Percentiles rank a stretch among this genome's conserved stretches.
phyloP scores from a whole-genome alignment of 768 basidiomycete genomes.

The Amanita polypyramis region DNA sequence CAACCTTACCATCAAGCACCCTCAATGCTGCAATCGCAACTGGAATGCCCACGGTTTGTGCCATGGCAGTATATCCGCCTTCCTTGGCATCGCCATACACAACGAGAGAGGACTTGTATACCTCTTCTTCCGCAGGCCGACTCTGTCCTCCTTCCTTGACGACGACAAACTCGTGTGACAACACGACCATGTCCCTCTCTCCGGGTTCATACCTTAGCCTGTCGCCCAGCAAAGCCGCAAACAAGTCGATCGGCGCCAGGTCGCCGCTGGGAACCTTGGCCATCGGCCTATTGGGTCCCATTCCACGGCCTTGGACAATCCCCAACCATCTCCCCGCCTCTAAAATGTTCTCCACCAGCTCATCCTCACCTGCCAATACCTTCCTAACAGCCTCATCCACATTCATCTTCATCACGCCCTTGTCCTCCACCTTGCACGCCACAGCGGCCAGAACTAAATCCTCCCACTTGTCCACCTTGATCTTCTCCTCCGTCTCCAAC shows the following conservation, averaged over 20 bases:
- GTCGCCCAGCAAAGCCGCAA: conserved; percentile 62
- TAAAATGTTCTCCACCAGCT: conserved; percentile 15
- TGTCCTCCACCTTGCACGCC: conserved; percentile 7
- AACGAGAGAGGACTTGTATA: conserved; percentile 58
- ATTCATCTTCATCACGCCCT: background rate
- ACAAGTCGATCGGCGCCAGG: conserved; percentile 56
- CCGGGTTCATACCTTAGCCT: conserved; percentile 55
- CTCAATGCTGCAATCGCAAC: conserved; percentile 73
- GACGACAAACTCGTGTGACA: conserved; percentile 74
- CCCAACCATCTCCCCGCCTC: conserved; percentile 30
- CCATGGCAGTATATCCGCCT: conserved; percentile 58
- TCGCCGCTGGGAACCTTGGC: conserved; percentile 34
- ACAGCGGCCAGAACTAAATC: conserved; percentile 17
- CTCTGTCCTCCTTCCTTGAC: conserved; percentile 9
- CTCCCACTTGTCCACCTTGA: conserved; percentile 31
- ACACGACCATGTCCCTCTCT: conserved; percentile 83
- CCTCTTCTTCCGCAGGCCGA: conserved; percentile 24
- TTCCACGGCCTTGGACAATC: background rate
- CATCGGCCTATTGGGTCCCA: conserved; percentile 13
- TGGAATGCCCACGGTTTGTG: conserved; percentile 82
- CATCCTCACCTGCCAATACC: conserved; percentile 7
- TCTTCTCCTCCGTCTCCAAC: conserved; percentile 31
- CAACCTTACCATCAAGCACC: conserved; percentile 51
- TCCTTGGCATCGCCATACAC: conserved; percentile 39
- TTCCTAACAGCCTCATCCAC: background rate